These are phyloP conservation scores for Talaromyces sp. DNA, from an alignment of 2,329 filamentous ascomycete genomes.

Conservation along the genomic window DNA sequence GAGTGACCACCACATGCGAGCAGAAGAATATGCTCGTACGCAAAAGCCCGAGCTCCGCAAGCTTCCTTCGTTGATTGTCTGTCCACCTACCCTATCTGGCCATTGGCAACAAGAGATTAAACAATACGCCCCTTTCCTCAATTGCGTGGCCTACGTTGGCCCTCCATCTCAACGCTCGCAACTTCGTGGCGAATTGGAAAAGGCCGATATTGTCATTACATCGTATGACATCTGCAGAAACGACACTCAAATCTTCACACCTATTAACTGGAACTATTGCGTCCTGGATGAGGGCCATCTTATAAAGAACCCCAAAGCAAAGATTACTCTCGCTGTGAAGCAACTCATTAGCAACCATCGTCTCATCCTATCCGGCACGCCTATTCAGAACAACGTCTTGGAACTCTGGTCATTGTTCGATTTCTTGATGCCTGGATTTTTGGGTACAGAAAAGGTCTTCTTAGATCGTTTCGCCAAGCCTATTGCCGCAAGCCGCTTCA, in stretches of 20 bases:
- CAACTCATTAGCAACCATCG: constrained; percentile 85
- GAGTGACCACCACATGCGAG: constrained; percentile 91
- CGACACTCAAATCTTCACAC: constrained; percentile 77
- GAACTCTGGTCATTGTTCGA: constrained; percentile 98
- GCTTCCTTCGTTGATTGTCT: constrained; percentile 89
- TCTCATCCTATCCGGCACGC: constrained; percentile 91
- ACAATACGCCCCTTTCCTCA: constrained; percentile 91
- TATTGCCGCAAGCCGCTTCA: constrained; percentile 89
- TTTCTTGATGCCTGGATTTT: constrained; percentile 97
- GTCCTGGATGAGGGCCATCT: constrained; percentile 96
- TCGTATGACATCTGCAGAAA: constrained; percentile 98
- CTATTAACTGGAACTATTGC: constrained; percentile 93
- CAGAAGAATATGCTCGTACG: constrained; percentile 83
- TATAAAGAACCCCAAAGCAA: constrained; percentile 98
- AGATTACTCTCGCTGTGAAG: constrained; percentile 92
- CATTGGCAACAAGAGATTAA: constrained; percentile 99
- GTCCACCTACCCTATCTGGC: constrained; percentile 90
- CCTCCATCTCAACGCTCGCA: constrained; percentile 75
- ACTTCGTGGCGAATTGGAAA: constrained; percentile 65
- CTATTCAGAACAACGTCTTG: constrained; percentile 95
- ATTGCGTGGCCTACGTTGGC: constrained; percentile 85
- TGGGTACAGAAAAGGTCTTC: constrained; percentile 96
- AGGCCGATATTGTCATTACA: constrained; percentile 90
- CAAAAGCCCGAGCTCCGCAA: constrained; percentile 72
- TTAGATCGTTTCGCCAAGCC: constrained; percentile 92